Conservation (phyloP, 2,329 filamentous ascomycete species). For the Epichloe amarillans region DNA sequence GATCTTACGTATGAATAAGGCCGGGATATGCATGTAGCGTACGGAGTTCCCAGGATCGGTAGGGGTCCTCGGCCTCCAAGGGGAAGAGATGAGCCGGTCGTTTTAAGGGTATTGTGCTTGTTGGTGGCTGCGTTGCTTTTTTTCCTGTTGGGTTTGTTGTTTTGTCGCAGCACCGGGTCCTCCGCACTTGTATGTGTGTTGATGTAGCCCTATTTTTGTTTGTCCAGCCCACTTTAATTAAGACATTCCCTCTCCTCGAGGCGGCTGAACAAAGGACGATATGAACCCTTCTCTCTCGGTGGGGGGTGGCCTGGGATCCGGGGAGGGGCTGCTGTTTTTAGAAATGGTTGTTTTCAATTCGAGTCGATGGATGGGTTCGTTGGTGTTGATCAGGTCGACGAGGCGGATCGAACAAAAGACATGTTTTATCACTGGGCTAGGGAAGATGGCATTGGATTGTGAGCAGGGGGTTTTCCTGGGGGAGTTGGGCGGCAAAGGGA, state of each 20-base stretch:
- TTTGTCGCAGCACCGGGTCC: not conserved
- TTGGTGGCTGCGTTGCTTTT: not conserved
- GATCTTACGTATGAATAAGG: not conserved
- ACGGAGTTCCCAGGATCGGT: not conserved
- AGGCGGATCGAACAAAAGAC: not conserved
- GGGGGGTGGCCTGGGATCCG: not conserved
- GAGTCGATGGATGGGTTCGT: not conserved
- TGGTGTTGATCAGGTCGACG: not conserved
- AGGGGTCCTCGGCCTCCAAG: not conserved
- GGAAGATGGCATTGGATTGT: not conserved
- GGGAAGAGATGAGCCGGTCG: not conserved
- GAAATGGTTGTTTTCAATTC: not conserved
- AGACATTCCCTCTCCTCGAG: not conserved
- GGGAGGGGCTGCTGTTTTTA: not conserved
- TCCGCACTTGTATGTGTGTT: not conserved
- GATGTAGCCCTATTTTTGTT: not conserved
- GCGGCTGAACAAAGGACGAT: not conserved
- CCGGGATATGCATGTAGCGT: not conserved
- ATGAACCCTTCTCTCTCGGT: not conserved
- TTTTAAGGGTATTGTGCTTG: not conserved
- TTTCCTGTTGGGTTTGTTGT: not conserved
- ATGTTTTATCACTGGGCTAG: not conserved
- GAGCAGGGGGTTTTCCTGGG: not conserved
- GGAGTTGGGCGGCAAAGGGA: not conserved
- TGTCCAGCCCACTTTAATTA: not conserved